Percentiles rank a stretch among this genome's conserved stretches.
phyloP scores from a whole-genome alignment of 2,329 filamentous ascomycete species.

The Phialemonium atrogriseum region DNA sequence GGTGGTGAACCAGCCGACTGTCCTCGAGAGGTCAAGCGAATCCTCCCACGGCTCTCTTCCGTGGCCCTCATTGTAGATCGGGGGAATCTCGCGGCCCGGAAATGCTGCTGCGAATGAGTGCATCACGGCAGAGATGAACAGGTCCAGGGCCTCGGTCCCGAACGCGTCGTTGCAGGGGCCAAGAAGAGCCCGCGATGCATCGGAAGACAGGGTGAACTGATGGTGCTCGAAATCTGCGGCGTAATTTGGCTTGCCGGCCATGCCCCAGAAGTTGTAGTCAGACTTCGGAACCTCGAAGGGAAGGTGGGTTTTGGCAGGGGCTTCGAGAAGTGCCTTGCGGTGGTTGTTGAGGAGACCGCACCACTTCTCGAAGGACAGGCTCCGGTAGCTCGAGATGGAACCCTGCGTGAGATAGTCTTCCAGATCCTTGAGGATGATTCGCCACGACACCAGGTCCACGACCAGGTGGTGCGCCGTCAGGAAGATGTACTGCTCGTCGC shows the following conservation, averaged over 20 bases:
- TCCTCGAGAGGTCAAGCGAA: conserved; percentile 23
- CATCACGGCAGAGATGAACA: conserved; percentile 23
- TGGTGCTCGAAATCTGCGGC: conserved; percentile 11
- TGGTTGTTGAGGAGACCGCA: conserved; percentile 22
- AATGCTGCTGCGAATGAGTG: conserved; percentile 26
- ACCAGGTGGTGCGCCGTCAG: conserved; percentile 26
- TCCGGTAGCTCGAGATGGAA: conserved; percentile 6
- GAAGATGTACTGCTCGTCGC: conserved; percentile 14
- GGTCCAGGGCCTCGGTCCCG: conserved; percentile 25
- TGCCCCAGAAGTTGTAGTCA: conserved; percentile 10
- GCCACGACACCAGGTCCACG: conserved; percentile 36
- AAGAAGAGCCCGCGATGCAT: conserved; percentile 18
- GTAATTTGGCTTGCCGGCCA: conserved; percentile 7
- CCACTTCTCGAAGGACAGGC: conserved; percentile 27
- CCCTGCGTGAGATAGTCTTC: conserved; percentile 23
- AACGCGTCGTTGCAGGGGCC: conserved; percentile 17
- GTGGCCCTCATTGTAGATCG: conserved; percentile 30
- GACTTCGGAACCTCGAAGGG: conserved; percentile 5
- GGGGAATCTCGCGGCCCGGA: conserved; percentile 19
- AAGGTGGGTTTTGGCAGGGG: conserved; percentile 1
- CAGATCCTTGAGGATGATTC: conserved; percentile 31
- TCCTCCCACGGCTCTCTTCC: conserved; percentile 26
- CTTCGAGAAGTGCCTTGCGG: conserved; percentile 3
- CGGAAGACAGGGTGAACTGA: conserved; percentile 28
- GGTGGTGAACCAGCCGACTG: conserved; percentile 35